Base-by-base conservation (phyloP, 139 green algal genomes). In the Astrephomene gubernaculifera region DNA sequence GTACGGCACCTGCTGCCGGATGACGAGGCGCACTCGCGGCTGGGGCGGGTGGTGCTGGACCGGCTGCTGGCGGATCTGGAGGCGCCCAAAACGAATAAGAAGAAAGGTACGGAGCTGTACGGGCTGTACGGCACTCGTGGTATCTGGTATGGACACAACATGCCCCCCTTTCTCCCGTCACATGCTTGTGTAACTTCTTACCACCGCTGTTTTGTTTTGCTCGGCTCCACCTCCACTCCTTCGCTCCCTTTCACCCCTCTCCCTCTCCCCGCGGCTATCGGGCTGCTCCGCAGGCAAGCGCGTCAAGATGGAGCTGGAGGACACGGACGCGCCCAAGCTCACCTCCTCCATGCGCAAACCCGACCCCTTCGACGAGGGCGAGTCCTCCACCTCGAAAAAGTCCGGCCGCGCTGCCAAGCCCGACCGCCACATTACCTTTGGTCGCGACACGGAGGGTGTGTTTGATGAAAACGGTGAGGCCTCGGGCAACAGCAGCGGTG, bases 11-110 rank as follows among this genome's bases (percentile, higher is more conserved):
- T 92, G 43, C 68, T 90, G 57, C 88, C 88, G 1, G 75, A 86
- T 31, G 86, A 89, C 35, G 88, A 92, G 68, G 67, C 74, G 31
- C 25, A 75, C 24, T 81, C 54, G 43, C 83, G 78, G 63, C 63
- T 86, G 29, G 72, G 68, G 38, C 85, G 87, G 73, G 72, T 75
- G 43, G 72, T 91, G 41, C 84, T 92, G 68, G 83, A 92, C 53
- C 73, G 88, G 1, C 81, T 90, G 75, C 80, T 92, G 61, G 88
- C 88, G 6, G 88, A 92, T 52, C 72, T 90, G 61, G 69, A 90
- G 49, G 72, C 79, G 25, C 86, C 86, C 53, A 52, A 39, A 19
- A n/a, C 1, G n/a, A 72, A 38, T 53, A 81, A 73, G 39, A 79
- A 68, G 41, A 87, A 73, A 29, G 81, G 81, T 81, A n/a, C 36